phyloP scores from a whole-genome alignment of 768 basidiomycete species.

The Termitomyces eurrhizus region DNA sequence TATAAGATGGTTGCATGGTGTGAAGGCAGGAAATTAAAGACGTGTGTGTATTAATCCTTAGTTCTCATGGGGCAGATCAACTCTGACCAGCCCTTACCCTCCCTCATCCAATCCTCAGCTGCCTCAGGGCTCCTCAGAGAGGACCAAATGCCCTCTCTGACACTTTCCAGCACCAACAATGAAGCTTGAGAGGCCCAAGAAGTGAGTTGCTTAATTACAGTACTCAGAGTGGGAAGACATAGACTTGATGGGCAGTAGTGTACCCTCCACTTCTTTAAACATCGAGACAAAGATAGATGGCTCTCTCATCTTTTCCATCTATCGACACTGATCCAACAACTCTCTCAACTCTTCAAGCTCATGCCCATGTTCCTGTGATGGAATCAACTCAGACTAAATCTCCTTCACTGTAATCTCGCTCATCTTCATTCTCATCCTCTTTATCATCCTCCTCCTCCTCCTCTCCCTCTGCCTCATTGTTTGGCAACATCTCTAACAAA shows the following conservation, averaged over 20 bases:
- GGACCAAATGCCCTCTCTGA: too few species aligned
- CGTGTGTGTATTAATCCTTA: too few species aligned
- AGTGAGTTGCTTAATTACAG: not conserved
- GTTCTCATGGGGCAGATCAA: too few species aligned
- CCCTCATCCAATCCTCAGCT: too few species aligned
- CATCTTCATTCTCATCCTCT: slow-evolving; percentile 25
- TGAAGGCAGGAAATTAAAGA: too few species aligned
- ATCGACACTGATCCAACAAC: slow-evolving; percentile 53
- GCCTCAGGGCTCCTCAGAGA: too few species aligned
- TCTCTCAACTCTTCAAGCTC: slow-evolving; percentile 45
- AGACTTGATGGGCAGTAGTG: not conserved
- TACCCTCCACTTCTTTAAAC: slow-evolving; percentile 8
- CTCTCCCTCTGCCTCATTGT: slow-evolving; percentile 25
- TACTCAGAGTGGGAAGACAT: not conserved
- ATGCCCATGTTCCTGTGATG: slow-evolving; percentile 22
- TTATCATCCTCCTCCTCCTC: slow-evolving; percentile 22
- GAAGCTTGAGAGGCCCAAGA: not conserved
- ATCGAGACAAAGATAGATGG: slow-evolving; percentile 30
- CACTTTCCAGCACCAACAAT: too few species aligned
- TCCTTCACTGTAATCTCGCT: slow-evolving; percentile 27
- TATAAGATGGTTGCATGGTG: too few species aligned
- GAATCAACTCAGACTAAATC: slow-evolving; percentile 24
- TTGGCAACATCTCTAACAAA: slow-evolving; percentile 48
- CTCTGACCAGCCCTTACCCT: too few species aligned
- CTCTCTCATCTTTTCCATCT: slow-evolving; percentile 42